phyloP scores from a whole-genome alignment of 164 flowering plant species.

The Brasenia schreberi region DNA sequence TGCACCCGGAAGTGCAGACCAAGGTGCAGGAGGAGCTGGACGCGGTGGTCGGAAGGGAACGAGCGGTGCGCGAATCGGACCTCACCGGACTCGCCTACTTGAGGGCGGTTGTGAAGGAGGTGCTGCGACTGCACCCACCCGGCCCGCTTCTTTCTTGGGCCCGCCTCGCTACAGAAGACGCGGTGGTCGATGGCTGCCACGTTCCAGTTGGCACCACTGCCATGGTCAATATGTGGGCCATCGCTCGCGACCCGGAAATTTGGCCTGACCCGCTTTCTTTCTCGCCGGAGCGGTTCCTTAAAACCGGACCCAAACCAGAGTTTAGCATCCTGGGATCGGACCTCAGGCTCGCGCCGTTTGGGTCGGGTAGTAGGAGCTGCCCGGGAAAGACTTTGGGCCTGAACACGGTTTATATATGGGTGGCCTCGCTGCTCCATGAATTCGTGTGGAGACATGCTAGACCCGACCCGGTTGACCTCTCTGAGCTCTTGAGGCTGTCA shows the following conservation, averaged over 20 bases:
- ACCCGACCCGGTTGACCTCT: slow-evolving; percentile 25
- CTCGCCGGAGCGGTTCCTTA: slow-evolving; percentile 45
- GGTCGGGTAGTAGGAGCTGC: slow-evolving; percentile 56
- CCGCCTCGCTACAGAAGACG: slow-evolving; percentile 39
- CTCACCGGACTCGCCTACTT: slow-evolving; percentile 26
- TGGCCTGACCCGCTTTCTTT: slow-evolving; percentile 51
- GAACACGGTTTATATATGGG: slow-evolving; percentile 44
- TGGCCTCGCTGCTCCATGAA: slow-evolving; percentile 38
- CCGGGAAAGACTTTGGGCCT: slow-evolving; percentile 63
- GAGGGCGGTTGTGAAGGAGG: slow-evolving; percentile 37
- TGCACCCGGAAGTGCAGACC: slow-evolving; percentile 18
- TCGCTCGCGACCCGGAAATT: slow-evolving; percentile 36
- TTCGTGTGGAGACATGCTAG: slow-evolving; percentile 29
- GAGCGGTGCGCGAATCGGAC: slow-evolving; percentile 27
- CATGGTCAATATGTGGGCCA: slow-evolving; percentile 94
- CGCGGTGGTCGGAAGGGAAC: slow-evolving; percentile 18
- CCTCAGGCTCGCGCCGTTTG: slow-evolving; percentile 64
- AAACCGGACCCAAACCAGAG: slow-evolving; percentile 13
- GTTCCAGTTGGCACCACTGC: slow-evolving; percentile 81
- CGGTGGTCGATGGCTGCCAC: slow-evolving; percentile 43
- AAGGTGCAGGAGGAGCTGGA: slow-evolving; percentile 20
- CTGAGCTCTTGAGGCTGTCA: slow-evolving; percentile 40
- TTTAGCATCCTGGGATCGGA: slow-evolving; percentile 48
- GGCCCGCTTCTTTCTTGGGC: slow-evolving; percentile 62
- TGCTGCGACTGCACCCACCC: slow-evolving; percentile 42